Percentiles rank a stretch among this genome's conserved stretches.
phyloP scores from a whole-genome alignment of 2,329 filamentous ascomycete species.

The Macroventuria anomochaeta region DNA sequence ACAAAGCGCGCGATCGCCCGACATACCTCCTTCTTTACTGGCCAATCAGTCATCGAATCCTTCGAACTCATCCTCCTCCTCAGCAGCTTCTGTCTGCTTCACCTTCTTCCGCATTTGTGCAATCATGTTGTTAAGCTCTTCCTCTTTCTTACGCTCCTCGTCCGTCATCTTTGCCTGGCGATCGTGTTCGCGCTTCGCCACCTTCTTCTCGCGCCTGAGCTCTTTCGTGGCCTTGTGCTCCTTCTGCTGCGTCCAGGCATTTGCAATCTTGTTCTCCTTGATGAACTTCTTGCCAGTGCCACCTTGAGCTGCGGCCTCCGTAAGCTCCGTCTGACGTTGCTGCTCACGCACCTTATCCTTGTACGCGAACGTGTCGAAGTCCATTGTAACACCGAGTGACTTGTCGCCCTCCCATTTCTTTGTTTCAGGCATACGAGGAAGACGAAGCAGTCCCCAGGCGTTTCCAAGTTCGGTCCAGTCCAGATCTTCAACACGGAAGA shows the following conservation, averaged over 20 bases:
- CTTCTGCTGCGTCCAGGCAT: conserved; percentile 48
- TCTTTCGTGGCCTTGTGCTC: conserved; percentile 43
- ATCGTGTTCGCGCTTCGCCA: conserved; percentile 40
- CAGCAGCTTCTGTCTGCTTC: conserved; percentile 33
- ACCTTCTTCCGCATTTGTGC: conserved; percentile 37
- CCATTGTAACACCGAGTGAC: conserved; percentile 48
- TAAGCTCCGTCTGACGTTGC: conserved; percentile 48
- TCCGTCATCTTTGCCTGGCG: conserved; percentile 33
- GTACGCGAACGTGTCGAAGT: conserved; percentile 52
- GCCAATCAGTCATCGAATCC: conserved; percentile 44
- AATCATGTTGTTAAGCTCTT: conserved; percentile 42
- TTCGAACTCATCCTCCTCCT: conserved; percentile 40
- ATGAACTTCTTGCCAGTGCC: conserved; percentile 29
- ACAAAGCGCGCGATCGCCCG: not conserved
- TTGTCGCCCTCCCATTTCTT: conserved; percentile 56
- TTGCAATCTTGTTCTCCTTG: conserved; percentile 36
- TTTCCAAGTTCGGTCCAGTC: conserved; percentile 83
- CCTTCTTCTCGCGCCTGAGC: conserved; percentile 44
- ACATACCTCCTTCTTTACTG: not conserved
- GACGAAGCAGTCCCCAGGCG: conserved; percentile 83
- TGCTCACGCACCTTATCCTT: conserved; percentile 55
- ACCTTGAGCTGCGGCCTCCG: conserved; percentile 33
- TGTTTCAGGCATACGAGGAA: conserved; percentile 92
- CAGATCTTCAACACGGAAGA: conserved; percentile 82
- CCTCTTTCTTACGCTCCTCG: conserved; percentile 45